Percentiles rank a stretch among this genome's conserved stretches.
Conservation (phyloP, 2,329 filamentous ascomycete species). For the Colletotrichum incanum region DNA sequence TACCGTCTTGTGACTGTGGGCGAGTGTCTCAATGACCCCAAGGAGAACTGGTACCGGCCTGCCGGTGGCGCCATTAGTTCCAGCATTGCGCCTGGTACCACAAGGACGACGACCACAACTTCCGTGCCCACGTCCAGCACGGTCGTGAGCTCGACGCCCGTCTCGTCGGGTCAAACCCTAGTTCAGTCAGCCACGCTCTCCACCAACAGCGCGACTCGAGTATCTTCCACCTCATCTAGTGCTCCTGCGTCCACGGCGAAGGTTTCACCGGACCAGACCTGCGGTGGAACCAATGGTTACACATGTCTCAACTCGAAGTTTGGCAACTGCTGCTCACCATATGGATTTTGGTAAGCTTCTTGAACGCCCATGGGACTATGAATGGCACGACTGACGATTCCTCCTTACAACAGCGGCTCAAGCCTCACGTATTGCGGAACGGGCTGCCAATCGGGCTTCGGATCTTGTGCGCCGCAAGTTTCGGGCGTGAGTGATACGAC, state of each 20-base stretch:
- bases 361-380: not conserved
- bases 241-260: conserved; percentile 36
- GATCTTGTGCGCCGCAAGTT: conserved; percentile 50
- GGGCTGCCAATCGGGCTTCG: conserved; percentile 56
- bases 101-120: conserved; percentile 36
- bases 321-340: conserved; percentile 59
- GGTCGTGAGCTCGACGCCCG: not conserved
- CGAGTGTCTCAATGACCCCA: conserved; percentile 69
- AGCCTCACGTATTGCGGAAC: conserved; percentile 55
- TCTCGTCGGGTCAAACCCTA: not conserved
- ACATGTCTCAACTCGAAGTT: conserved; percentile 55
- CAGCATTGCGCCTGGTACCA: conserved; percentile 23
- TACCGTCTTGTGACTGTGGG: conserved; percentile 68
- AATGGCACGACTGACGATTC: conserved; percentile 28
- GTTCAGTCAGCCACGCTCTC: not conserved
- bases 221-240: conserved; percentile 3
- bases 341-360: conserved; percentile 57
- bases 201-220: not conserved
- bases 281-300: conserved; percentile 54
- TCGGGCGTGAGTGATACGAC: conserved; percentile 50
- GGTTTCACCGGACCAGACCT: conserved; percentile 55
- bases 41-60: conserved; percentile 67
- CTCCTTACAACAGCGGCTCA: conserved; percentile 49
- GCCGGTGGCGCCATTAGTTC: conserved; percentile 43
- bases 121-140: not conserved